phyloP scores from a whole-genome alignment of 345 rosid genomes.

The Melastoma malabathricum region DNA sequence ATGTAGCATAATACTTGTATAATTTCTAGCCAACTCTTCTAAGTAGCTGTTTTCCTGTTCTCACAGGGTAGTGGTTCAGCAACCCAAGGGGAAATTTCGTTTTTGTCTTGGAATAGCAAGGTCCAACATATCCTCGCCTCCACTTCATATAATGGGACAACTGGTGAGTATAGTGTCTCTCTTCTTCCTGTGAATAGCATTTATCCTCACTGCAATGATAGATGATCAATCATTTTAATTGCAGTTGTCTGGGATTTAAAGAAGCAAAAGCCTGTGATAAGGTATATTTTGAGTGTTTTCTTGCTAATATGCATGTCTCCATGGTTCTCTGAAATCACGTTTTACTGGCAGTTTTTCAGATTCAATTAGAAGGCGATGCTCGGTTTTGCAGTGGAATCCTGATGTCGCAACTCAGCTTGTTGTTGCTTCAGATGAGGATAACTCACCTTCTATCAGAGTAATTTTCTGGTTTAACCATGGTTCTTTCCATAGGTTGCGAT shows the following conservation, averaged over 20 bases:
- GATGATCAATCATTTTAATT: slow-evolving; percentile 3
- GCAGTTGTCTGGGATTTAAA: slow-evolving; percentile 95
- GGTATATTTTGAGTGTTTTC: slow-evolving; percentile 27
- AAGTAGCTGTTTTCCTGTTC: slow-evolving; percentile 3
- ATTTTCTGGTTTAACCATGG: slow-evolving; percentile 4
- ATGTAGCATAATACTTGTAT: no score
- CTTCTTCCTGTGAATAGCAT: background rate
- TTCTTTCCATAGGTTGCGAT: background rate
- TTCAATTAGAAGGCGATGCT: slow-evolving; percentile 79
- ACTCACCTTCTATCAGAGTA: slow-evolving; percentile 75
- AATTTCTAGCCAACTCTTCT: slow-evolving; percentile 2
- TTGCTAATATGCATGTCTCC: slow-evolving; percentile 7
- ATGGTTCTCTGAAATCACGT: background rate
- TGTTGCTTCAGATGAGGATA: slow-evolving; percentile 96
- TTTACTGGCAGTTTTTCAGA: slow-evolving; percentile 59
- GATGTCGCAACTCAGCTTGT: slow-evolving; percentile 93
- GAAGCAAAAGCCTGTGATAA: slow-evolving; percentile 90
- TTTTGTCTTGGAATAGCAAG: slow-evolving; percentile 89
- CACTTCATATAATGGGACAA: slow-evolving; percentile 84
- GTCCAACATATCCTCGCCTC: slow-evolving; percentile 91
- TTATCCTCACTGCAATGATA: slow-evolving; percentile 4
- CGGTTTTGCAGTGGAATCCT: slow-evolving; percentile 99
- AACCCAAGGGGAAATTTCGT: slow-evolving; percentile 92
- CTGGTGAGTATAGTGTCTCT: slow-evolving; percentile 44
- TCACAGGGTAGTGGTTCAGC: slow-evolving; percentile 88